Base-by-base conservation (phyloP, 768 basidiomycete species). In the Daedaleopsis sinensis region DNA sequence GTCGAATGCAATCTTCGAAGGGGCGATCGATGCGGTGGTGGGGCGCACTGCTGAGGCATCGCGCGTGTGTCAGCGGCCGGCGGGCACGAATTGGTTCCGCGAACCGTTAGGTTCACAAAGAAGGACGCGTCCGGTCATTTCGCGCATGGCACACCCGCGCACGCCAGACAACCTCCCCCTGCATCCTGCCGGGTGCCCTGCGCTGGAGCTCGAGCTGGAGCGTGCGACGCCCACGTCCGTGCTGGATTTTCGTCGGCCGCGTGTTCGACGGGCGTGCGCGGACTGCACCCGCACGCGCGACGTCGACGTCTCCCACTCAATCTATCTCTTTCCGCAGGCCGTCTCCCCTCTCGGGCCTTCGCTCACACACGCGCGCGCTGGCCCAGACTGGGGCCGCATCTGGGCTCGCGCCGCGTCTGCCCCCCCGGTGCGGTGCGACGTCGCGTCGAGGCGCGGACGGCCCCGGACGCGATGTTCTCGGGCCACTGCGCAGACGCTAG, bases 61-160 rank as follows among this genome's bases (percentile, higher is more conserved):
- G 3, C 27, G 23, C 24, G 15, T 58, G 52, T 55, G 61, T 62
- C 56, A 62, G 56, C 61, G 52, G 49, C 43, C 52, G 56, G 47
- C 38, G 52, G 52, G 57, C 12, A 42, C 51, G 58, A 37, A 58
- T 55, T 58, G 57, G 42, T 58, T 62, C 61, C 61, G 61, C 61
- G 61, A 62, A 62, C 56, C 61, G 43, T 62, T 62, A 43, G 57
- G 56, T 62, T 47, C 56, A 54, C 51, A 42, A 61, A 61, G 61
- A 55, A 58, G 61, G 55, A 52, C 51, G 56, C 39, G 56, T 32
- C 61, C 61, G 61, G 61, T 35, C 37, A 44, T 47, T 58, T 53
- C 23, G 32, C 44, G 44, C 19, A 32, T 32, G 27, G 27, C n/a
- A n/a, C n/a, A n/a, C n/a, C n/a, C n/a, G n/a, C n/a, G n/a, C n/a